Evolutionary conservation across 352 stramenopile genomes (phyloP).

Genomic region (Salisapilia sapeloensis): DNA sequence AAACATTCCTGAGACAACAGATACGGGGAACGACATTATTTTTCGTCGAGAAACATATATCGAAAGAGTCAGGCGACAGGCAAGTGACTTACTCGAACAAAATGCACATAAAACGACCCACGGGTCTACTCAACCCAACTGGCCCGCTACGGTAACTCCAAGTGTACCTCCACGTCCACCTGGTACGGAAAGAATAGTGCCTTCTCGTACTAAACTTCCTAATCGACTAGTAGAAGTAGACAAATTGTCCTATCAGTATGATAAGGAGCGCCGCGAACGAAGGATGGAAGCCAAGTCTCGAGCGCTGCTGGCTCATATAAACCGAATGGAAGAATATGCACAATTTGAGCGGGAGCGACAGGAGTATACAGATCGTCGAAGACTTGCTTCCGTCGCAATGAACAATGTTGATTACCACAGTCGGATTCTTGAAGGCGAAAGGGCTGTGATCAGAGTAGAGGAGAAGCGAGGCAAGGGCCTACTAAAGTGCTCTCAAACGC

Average conservation of each 20-base stretch:
- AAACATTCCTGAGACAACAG: slow-evolving; percentile 7
- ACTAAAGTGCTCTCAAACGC: slow-evolving; percentile 7
- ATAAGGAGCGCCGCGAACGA: slow-evolving; percentile 20
- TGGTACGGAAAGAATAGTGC: background rate
- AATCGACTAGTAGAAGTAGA: slow-evolving; percentile 6
- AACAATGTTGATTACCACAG: slow-evolving; percentile 24
- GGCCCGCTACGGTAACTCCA: background rate
- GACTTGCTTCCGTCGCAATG: slow-evolving; percentile 22
- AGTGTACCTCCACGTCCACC: background rate
- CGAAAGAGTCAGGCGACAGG: slow-evolving; percentile 19
- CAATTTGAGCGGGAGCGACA: slow-evolving; percentile 14
- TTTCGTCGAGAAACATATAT: slow-evolving; percentile 30
- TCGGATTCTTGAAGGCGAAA: slow-evolving; percentile 14
- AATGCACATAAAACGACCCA: background rate
- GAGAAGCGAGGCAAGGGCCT: slow-evolving; percentile 25
- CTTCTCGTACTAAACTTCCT: background rate
- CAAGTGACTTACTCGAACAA: slow-evolving; percentile 10
- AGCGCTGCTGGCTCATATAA: slow-evolving; percentile 27
- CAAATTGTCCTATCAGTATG: slow-evolving; percentile 22
- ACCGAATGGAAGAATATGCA: slow-evolving; percentile 20
- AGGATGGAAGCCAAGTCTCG: slow-evolving; percentile 15
- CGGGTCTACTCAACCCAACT: background rate
- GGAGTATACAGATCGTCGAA: slow-evolving; percentile 16
- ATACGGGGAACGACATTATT: slow-evolving; percentile 13
- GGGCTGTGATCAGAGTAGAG: slow-evolving; percentile 1